Conservation (phyloP, 2,329 filamentous ascomycete genomes). For the Lachnum nothofagi region DNA sequence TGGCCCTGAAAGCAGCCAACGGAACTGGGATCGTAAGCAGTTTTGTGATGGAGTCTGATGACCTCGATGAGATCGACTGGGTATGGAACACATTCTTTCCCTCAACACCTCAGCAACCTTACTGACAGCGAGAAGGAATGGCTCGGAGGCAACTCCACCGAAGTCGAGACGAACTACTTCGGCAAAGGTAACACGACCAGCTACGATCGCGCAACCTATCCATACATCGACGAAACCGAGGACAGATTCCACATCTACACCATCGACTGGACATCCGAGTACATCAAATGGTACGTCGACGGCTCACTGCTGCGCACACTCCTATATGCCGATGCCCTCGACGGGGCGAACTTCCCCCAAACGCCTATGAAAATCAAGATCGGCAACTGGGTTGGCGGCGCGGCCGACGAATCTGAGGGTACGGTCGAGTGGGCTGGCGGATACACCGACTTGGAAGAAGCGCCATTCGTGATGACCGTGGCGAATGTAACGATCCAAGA, state of each 20-base stretch:
- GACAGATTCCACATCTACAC: conserved; percentile 63
- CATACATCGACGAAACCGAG: conserved; percentile 50
- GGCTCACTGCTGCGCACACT: conserved; percentile 58
- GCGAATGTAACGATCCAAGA: conserved; percentile 55
- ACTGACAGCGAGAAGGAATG: conserved; percentile 25
- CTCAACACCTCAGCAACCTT: not conserved
- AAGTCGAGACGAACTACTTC: conserved; percentile 72
- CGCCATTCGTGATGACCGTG: conserved; percentile 69
- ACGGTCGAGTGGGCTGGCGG: conserved; percentile 67
- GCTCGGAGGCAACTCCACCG: conserved; percentile 44
- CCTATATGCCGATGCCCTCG: conserved; percentile 53
- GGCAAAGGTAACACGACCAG: conserved; percentile 64
- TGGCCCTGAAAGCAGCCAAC: conserved; percentile 67
- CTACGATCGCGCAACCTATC: conserved; percentile 63
- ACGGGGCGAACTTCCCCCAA: conserved; percentile 63
- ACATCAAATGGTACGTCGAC: conserved; percentile 65
- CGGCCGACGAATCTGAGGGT: conserved; percentile 47
- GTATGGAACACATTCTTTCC: conserved; percentile 29
- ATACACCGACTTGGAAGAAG: conserved; percentile 56
- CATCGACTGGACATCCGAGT: conserved; percentile 61
- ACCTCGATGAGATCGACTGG: conserved; percentile 83
- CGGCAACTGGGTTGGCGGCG: conserved; percentile 60
- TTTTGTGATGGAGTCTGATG: conserved; percentile 75
- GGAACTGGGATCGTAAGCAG: conserved; percentile 73
- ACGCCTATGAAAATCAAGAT: conserved; percentile 66